Evolutionary conservation across 202 grass and related monocot species (phyloP).

Genomic region (Musa balbisiana): DNA sequence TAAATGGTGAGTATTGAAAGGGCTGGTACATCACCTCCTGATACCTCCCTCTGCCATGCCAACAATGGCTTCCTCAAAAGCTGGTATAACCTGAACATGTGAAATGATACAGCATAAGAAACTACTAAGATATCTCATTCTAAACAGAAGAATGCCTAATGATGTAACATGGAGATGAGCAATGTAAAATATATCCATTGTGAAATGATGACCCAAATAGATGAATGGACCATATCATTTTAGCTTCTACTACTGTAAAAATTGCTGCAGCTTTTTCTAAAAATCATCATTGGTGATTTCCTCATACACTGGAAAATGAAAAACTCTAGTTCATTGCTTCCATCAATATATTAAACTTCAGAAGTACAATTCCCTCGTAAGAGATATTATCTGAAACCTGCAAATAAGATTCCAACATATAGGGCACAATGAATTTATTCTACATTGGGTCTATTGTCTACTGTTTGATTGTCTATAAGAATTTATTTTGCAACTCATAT

Average conservation of each 20-base stretch:
- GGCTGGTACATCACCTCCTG: constrained; percentile 47
- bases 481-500: no score
- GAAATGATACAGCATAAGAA: constrained; percentile 4
- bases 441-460: no score
- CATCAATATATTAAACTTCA: not conserved
- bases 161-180: no score
- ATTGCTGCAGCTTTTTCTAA: not conserved
- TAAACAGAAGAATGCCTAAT: not conserved
- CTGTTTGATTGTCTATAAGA: no score
- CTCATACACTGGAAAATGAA: not conserved
- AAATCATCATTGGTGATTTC: not conserved
- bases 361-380: no score
- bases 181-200: no score
- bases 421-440: not conserved
- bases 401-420: not conserved
- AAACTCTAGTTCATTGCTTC: no score
- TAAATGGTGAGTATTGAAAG: not conserved
- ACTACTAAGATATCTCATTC: not conserved
- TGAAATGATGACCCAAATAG: no score
- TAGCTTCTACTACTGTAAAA: no score
- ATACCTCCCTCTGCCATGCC: constrained; percentile 76
- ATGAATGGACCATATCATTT: no score
- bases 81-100: constrained; percentile 78
- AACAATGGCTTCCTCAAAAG: constrained; percentile 89
- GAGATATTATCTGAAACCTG: not conserved